A percentile compares a stretch with the other conserved stretches of the same genome.
These are phyloP conservation scores for Rhodomyrtus tomentosa DNA, from an alignment of 345 rosid genomes.

Conservation along the genomic window DNA sequence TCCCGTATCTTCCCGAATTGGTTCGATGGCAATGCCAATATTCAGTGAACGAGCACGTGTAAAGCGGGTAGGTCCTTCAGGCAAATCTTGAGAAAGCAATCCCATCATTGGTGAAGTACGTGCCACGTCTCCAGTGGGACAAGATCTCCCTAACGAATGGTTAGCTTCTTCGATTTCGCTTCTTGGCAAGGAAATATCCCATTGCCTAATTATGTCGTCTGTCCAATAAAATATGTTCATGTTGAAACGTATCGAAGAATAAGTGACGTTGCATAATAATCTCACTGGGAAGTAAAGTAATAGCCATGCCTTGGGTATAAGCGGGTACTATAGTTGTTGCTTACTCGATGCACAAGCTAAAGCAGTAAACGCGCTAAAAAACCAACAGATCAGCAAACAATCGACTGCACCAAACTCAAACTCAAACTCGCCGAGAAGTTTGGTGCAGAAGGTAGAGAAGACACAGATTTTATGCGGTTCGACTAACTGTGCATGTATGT, in stretches of 20 bases:
- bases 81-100: not conserved
- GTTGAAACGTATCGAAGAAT: not conserved
- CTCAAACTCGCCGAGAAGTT: not conserved
- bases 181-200: not conserved
- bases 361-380: not conserved
- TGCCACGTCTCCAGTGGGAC: not conserved
- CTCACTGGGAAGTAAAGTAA: not conserved
- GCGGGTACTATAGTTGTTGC: not conserved
- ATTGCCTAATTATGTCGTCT: not conserved
- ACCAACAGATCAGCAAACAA: not conserved
- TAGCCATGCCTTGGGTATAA: not conserved
- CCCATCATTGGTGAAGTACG: not conserved
- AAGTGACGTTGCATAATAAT: not conserved
- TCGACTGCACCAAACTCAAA: not conserved
- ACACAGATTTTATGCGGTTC: not conserved
- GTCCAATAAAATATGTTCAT: not conserved
- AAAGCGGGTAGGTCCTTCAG: not conserved
- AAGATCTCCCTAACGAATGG: not conserved
- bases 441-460: not conserved
- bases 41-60: not conserved
- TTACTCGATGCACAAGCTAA: not conserved
- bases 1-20: not conserved
- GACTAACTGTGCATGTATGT: not conserved
- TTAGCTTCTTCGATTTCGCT: not conserved
- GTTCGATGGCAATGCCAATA: not conserved